Percentiles rank a stretch among this genome's conserved stretches.
Evolutionary conservation across 2,329 filamentous ascomycete genomes (phyloP).

Genomic region (Cordyceps sp.): DNA sequence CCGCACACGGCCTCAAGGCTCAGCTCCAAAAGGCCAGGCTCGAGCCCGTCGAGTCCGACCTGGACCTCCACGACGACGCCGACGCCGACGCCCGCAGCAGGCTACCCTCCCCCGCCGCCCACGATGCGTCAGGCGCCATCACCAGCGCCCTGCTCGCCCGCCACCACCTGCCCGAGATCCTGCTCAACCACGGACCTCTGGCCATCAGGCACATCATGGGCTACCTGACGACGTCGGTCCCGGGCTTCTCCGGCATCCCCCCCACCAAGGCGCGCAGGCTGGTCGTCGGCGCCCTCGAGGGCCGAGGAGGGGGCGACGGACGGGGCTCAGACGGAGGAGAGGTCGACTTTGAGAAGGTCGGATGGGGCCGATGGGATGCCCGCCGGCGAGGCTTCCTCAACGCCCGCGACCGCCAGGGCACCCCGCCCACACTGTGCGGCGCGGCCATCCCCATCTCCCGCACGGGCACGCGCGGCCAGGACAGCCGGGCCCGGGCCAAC

Average conservation of each 20-base stretch:
- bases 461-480: conserved; percentile 22
- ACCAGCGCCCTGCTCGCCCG: conserved; percentile 74
- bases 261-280: conserved; percentile 80
- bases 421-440: conserved; percentile 24
- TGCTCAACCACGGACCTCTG: conserved; percentile 76
- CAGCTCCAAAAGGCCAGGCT: conserved; percentile 43
- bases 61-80: conserved; percentile 64
- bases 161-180: conserved; percentile 77
- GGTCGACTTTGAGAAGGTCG: conserved; percentile 84
- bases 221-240: conserved; percentile 81
- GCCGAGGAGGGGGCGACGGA: conserved; percentile 43
- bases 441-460: conserved; percentile 41
- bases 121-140: conserved; percentile 67
- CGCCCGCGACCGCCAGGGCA: conserved; percentile 25
- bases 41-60: conserved; percentile 64
- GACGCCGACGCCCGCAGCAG: conserved; percentile 12
- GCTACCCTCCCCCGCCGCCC: conserved; percentile 28
- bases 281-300: conserved; percentile 83
- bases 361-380: conserved; percentile 94
- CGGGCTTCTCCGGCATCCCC: conserved; percentile 78
- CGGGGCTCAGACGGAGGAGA: conserved; percentile 45
- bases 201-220: conserved; percentile 94
- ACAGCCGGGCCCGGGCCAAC: conserved; percentile 31
- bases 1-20: conserved; percentile 62
- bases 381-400: conserved; percentile 53